Base-by-base conservation (phyloP, 495 filamentous ascomycete species). In the Hypoxylon cercidicola region DNA sequence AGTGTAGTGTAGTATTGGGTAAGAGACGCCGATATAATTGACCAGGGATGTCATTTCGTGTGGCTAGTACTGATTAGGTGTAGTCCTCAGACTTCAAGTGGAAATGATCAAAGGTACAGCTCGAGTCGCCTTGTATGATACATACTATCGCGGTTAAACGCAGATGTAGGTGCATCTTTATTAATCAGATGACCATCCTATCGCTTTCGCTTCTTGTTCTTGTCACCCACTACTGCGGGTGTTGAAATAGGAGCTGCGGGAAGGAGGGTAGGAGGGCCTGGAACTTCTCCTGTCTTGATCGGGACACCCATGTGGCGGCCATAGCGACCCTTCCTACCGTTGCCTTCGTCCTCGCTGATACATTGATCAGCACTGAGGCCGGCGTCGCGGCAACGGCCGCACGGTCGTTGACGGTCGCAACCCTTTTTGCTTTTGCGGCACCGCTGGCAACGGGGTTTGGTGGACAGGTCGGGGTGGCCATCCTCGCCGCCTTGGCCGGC, bases 381-480 rank as follows among this genome's bases (percentile, higher is more conserved):
- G 21, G 96, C 95, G 78, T 99, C 95, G 73, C 92, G 91, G 86
- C 95, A 99, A 60, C 95, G 86, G 35, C 91, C 90, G 71, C 95
- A 99, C 10, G 95, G 95, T 39, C 95, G 88, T 71, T 97, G 93
- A 53, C 95, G 88, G 81, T 99, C 96, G 73, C 95, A 99, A 5
- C 95, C 95, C 78, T 99, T 99, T 84, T 99, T 99, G 75, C 93
- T 97, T 85, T 98, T 98, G 62, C 95, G 89, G 81, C 95, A 99
- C 44, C 95, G 91, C 74, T 98, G 95, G 82, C 95, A 99, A 65
- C 95, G 93, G 25, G 95, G 95, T 78, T 97, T 97, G 35, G 90
- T 92, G 1, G 92, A 96, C 16, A 97, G 79, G 64, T 97, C 93
- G 47, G 96, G 92, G 41, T 96, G 91, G 61, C 97, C 95, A 4